Base-by-base conservation (phyloP, 2,329 filamentous ascomycete genomes). In the Talaromyces sp. region DNA sequence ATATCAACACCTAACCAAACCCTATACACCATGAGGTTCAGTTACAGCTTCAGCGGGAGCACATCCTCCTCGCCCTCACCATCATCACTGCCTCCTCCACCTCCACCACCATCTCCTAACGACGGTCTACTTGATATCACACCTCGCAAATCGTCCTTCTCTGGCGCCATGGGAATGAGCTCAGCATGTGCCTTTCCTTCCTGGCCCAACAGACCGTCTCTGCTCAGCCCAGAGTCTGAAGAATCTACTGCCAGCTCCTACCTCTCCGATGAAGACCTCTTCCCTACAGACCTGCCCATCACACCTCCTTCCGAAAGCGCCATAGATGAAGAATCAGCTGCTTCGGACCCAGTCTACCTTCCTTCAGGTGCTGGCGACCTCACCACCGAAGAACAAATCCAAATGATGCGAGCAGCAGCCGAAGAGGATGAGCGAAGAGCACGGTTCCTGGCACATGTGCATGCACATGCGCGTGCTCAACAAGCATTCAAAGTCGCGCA, bases 111-210 rank as follows among this genome's bases (percentile, higher is more conserved):
- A 14, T 76, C 76, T 27, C 76, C 75, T 11, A 75, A 68, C 67
- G 74, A 79, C 68, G 72, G 73, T 19, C 68, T 79, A 2, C 74
- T 77, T 56, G 78, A 79, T 63, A 79, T 79, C 68, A 73, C 72
- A 41, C 78, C 77, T 10, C 76, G 76, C 73, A 79, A 79, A 67
- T 76, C 74, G 9, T 79, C 77, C 41, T 80, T 79, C 72, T 79
- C 77, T 27, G 74, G 70, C 31, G 70, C 74, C 39, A 73, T 74
- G 63, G 75, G 76, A 8, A 73, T 76, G 72, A 77, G 74, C 70
- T 77, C 74, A 33, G 73, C 77, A 60, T 80, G 78, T 66, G 78
- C 78, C 4, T 80, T 80, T 60, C 78, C 78, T 9, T 80, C 78
- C 4, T 80, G 78, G 78, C 78, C 78, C 54, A 80, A 79, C 72